These are phyloP conservation scores for Chimonanthus praecox DNA, from an alignment of 164 flowering plant genomes.

Conservation along the genomic window DNA sequence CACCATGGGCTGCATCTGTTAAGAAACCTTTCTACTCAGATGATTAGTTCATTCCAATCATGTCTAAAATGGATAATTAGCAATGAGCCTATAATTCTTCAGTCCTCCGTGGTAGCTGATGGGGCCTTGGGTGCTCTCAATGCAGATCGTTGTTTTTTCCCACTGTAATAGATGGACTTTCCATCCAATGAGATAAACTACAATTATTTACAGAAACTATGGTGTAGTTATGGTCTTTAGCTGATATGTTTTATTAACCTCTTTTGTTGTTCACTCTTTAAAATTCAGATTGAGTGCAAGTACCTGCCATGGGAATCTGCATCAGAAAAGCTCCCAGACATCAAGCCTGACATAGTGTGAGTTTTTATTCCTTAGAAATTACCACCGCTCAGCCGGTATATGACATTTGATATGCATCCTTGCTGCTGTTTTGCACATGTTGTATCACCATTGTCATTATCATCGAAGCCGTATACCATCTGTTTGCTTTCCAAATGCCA, in stretches of 20 bases:
- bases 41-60: not conserved
- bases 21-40: not conserved
- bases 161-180: not conserved
- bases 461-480: too few species aligned
- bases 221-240: too few species aligned
- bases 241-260: not conserved
- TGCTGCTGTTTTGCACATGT: too few species aligned
- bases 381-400: not conserved
- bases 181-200: not conserved
- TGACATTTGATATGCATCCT: too few species aligned
- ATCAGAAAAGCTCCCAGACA: constrained; percentile 41
- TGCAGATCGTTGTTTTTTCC: not conserved
- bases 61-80: not conserved
- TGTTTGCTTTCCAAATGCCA: too few species aligned
- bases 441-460: too few species aligned
- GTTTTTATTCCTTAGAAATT: constrained; percentile 17
- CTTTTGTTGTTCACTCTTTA: not conserved
- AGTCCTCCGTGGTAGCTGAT: not conserved
- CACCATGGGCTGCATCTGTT: not conserved
- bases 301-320: constrained; percentile 87
- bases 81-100: not conserved
- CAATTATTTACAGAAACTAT: not conserved
- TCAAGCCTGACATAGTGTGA: constrained; percentile 72
- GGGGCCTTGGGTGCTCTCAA: not conserved
- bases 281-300: constrained; percentile 50